A percentile compares a stretch with the other conserved stretches of the same genome.
These are phyloP conservation scores for Fomitopsis pulvina DNA, from an alignment of 768 basidiomycete genomes.

Conservation along the genomic window DNA sequence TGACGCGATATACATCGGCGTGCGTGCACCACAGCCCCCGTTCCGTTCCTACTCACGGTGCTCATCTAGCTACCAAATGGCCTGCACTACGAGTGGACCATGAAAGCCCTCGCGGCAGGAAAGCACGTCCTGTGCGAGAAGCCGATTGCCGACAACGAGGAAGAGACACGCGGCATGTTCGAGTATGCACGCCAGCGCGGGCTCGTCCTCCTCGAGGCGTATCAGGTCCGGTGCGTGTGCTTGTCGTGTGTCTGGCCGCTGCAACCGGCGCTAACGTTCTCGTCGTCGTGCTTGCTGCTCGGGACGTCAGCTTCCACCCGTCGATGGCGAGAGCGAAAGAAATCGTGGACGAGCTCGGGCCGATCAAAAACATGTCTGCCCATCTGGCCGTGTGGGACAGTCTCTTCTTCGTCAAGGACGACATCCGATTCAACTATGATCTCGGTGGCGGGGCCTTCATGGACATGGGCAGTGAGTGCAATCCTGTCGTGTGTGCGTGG, in stretches of 20 bases:
- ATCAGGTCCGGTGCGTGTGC: conserved; percentile 16
- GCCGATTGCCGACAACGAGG: conserved; percentile 25
- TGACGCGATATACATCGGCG: conserved; percentile 27
- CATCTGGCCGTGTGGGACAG: conserved; percentile 26
- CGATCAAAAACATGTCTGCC: conserved; percentile 37
- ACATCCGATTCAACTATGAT: conserved; percentile 47
- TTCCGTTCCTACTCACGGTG: neutral
- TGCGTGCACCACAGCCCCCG: conserved; percentile 1
- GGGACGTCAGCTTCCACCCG: conserved; percentile 48
- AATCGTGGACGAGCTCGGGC: conserved; percentile 49
- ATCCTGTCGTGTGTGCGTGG: neutral
- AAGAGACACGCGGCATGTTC: conserved; percentile 20
- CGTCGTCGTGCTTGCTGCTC: neutral
- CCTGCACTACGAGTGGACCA: conserved; percentile 30
- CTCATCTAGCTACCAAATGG: conserved; percentile 24
- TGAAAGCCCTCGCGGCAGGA: conserved; percentile 25
- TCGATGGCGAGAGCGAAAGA: conserved; percentile 44
- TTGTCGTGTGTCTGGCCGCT: conserved; percentile 3
- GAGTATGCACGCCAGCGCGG: conserved; percentile 18
- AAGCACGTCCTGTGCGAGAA: conserved; percentile 32
- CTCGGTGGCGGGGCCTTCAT: conserved; percentile 55
- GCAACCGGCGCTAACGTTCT: neutral
- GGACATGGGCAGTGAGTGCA: conserved; percentile 49
- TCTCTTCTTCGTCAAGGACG: conserved; percentile 23
- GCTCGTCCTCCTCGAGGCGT: conserved; percentile 24